phyloP scores from a whole-genome alignment of 202 grass and related monocot species.

The Carex arenaria region DNA sequence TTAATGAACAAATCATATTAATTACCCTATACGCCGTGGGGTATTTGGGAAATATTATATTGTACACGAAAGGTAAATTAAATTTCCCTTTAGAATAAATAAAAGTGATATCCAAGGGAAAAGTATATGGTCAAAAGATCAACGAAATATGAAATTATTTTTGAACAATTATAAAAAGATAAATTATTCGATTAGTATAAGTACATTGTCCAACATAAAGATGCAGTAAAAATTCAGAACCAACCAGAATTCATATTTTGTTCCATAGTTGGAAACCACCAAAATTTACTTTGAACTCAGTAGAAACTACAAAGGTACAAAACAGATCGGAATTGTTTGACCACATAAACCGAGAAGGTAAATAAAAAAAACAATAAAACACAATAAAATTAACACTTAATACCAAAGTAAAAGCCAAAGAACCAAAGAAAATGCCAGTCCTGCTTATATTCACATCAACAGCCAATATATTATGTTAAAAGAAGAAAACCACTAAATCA shows the following conservation, averaged over 20 bases:
- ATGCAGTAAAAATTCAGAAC: not conserved
- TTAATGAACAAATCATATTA: too few species aligned
- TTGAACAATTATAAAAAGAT: not conserved
- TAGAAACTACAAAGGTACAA: not conserved
- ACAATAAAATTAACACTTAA: not conserved
- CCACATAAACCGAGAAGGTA: not conserved
- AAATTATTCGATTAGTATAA: not conserved
- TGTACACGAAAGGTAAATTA: not conserved
- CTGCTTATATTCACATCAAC: conserved; percentile 1
- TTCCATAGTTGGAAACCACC: not conserved
- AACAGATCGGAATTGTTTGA: not conserved
- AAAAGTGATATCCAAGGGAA: not conserved
- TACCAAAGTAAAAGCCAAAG: not conserved
- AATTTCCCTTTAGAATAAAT: not conserved
- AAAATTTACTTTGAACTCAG: not conserved
- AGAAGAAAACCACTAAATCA: not conserved
- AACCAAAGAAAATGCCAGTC: not conserved
- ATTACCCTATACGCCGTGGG: not conserved
- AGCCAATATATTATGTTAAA: not conserved
- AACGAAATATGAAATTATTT: not conserved
- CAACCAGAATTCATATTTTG: not conserved
- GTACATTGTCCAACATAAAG: not conserved
- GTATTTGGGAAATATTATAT: not conserved
- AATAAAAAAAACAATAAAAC: not conserved
- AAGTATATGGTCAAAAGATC: not conserved